Conservation (phyloP, 192 early-diverging fungal genomes). For the Rhizoclosmatium globosum region DNA sequence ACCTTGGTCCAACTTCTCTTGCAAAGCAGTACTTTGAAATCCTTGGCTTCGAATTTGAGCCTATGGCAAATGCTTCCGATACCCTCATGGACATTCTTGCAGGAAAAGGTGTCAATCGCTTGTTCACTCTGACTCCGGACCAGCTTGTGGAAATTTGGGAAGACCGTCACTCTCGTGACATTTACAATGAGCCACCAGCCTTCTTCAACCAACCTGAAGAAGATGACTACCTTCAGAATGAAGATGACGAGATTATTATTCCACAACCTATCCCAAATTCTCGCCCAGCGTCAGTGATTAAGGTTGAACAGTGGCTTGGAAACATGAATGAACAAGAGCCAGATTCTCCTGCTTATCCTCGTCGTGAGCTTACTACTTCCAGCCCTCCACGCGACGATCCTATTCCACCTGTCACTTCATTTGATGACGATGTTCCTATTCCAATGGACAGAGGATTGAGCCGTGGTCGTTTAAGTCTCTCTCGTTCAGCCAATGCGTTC, state of each 20-base stretch:
- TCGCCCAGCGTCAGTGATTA: slow-evolving; percentile 16
- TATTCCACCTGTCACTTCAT: not conserved
- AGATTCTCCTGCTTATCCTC: not conserved
- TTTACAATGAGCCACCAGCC: slow-evolving; percentile 29
- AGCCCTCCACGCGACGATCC: slow-evolving; percentile 15
- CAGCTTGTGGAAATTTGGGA: slow-evolving; percentile 47
- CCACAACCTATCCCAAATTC: not conserved
- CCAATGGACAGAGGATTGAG: slow-evolving; percentile 31
- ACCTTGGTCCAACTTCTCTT: slow-evolving; percentile 59
- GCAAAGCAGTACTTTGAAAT: slow-evolving; percentile 48
- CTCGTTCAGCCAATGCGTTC: not conserved
- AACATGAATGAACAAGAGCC: not conserved
- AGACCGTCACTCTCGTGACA: slow-evolving; percentile 24
- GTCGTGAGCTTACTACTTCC: not conserved
- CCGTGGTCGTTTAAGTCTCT: slow-evolving; percentile 12
- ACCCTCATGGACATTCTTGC: slow-evolving; percentile 60
- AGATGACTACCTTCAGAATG: not conserved
- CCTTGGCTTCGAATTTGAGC: slow-evolving; percentile 47
- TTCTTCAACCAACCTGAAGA: slow-evolving; percentile 9
- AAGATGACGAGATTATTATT: not conserved
- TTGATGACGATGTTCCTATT: slow-evolving; percentile 27
- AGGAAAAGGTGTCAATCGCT: slow-evolving; percentile 42
- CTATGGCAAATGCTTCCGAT: slow-evolving; percentile 52
- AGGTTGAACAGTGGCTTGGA: slow-evolving; percentile 34
- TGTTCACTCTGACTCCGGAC: slow-evolving; percentile 24